Evolutionary conservation across 2,329 filamentous ascomycete genomes (phyloP).

Genomic region (Alternaria gansuensis): DNA sequence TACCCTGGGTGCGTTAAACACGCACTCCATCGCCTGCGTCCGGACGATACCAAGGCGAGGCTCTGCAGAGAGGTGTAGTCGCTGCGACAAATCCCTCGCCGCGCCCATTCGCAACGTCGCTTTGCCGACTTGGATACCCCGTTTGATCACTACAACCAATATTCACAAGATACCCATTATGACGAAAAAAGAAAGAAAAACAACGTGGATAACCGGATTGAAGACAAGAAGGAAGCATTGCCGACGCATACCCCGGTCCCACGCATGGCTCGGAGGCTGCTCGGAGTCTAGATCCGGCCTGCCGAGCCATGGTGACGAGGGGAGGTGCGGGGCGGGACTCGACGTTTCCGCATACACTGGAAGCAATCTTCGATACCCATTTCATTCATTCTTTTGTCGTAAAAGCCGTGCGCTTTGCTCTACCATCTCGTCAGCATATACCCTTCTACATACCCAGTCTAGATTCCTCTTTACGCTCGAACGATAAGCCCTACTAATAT

Average conservation of each 20-base stretch:
- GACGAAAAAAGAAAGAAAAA: slow-evolving; percentile 7
- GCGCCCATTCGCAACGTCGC: not conserved
- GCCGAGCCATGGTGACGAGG: slow-evolving; percentile 11
- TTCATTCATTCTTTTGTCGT: slow-evolving; percentile 16
- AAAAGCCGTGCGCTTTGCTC: slow-evolving; percentile 11
- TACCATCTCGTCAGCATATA: slow-evolving; percentile 10
- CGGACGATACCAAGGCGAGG: not conserved
- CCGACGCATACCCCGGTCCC: slow-evolving; percentile 2
- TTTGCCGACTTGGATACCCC: slow-evolving; percentile 16
- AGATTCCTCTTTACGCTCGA: slow-evolving; percentile 8
- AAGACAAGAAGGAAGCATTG: not conserved
- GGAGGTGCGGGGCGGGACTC: slow-evolving; percentile 22
- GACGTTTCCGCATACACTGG: slow-evolving; percentile 3
- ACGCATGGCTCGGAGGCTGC: slow-evolving; percentile 18
- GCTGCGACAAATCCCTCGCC: not conserved
- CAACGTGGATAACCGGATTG: slow-evolving; percentile 2
- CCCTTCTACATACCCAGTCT: slow-evolving; percentile 16
- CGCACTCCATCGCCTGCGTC: not conserved
- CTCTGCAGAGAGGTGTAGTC: not conserved
- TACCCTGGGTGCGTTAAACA: slow-evolving; percentile 26
- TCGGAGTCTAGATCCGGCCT: slow-evolving; percentile 11
- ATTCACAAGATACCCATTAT: slow-evolving; percentile 17
- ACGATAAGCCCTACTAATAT: slow-evolving; percentile 15
- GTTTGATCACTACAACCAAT: slow-evolving; percentile 8
- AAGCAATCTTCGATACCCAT: slow-evolving; percentile 20